Evolutionary conservation across 2,329 filamentous ascomycete species (phyloP).

Genomic region (Leptographium wingfieldii): DNA sequence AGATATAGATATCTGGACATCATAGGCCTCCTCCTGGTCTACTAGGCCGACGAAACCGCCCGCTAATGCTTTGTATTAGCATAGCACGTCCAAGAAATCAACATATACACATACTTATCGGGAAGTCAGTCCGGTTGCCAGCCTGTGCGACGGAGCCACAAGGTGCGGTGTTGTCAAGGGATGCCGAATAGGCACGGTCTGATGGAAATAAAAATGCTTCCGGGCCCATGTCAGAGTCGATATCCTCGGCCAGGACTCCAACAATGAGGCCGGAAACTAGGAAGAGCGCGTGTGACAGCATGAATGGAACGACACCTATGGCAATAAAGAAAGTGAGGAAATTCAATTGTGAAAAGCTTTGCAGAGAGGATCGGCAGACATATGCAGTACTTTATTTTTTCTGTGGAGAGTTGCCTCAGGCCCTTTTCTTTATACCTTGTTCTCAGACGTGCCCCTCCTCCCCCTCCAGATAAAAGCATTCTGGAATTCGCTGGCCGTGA

Average conservation of each 20-base stretch:
- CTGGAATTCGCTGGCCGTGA: not conserved
- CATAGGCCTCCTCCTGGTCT: slow-evolving; percentile 7
- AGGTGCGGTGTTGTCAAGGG: slow-evolving; percentile 34
- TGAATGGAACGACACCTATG: no score
- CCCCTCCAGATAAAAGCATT: no score
- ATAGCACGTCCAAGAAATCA: no score
- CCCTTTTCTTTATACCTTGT: no score
- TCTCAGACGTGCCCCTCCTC: no score
- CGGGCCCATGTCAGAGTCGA: slow-evolving; percentile 31
- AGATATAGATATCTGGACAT: slow-evolving; percentile 7
- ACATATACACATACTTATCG: slow-evolving; percentile 26
- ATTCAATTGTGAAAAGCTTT: no score
- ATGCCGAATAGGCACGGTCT: slow-evolving; percentile 36
- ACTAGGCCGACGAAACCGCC: slow-evolving; percentile 7
- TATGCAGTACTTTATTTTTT: no score
- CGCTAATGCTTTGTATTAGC: not conserved
- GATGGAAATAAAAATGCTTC: slow-evolving; percentile 42
- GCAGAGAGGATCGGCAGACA: no score
- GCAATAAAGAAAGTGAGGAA: no score
- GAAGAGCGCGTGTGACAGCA: not conserved
- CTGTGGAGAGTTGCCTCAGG: no score
- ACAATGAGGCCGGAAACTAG: not conserved
- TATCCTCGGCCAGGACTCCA: slow-evolving; percentile 1
- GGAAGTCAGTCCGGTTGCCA: slow-evolving; percentile 35
- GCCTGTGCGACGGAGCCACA: slow-evolving; percentile 35